Base-by-base conservation (phyloP, 345 rosid genomes). In the Jatropha curcas region DNA sequence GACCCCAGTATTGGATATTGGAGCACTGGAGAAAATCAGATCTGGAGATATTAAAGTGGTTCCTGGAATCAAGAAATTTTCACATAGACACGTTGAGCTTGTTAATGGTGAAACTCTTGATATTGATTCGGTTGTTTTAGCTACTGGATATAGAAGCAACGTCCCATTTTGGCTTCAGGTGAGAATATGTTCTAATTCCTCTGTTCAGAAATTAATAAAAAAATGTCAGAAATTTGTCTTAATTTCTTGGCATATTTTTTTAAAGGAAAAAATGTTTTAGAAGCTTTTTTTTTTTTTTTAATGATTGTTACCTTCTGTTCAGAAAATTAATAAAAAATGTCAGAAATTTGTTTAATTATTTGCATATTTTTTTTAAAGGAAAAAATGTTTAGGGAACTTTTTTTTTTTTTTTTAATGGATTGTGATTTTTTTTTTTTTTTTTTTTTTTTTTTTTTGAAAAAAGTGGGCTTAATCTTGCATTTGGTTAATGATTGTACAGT, bases 1-100 rank as follows among this genome's bases (percentile, higher is more conserved):
- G 62, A 89, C 96, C 60, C 98, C 92, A 14, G 98, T 92, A 2
- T 75, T 93, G 67, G 98, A 90, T 80, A 84, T 90, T 63, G 97
- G 97, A 50, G 88, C 97, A 58, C 7, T 90, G 66, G 80, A 80
- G 76, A 92, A 83, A 82, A 90, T 90, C 76, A 80, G 86, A 59
- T 83, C 88, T 60, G 94, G 97, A 7, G 76, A 83, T 22, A 84
- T 92, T n/a, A 70, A 83, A n/a, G 87, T 90, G 5, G 90, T 92
- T 64, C 89, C 98, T 3, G 93, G 85, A 71, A 86, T 90, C 83
- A 88, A 84, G 76, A 84, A 81, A 68, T 78, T 92, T 77, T 73
- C 83, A 4, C 76, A 70, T 43, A 79, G 79, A 48, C 83, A 72
- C 82, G 96, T 86, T 17, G 92, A 90, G 72, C 81, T 92, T 53